These are phyloP conservation scores for Crithidia bombi DNA, from an alignment of 208 protist species.

Conservation along the genomic window DNA sequence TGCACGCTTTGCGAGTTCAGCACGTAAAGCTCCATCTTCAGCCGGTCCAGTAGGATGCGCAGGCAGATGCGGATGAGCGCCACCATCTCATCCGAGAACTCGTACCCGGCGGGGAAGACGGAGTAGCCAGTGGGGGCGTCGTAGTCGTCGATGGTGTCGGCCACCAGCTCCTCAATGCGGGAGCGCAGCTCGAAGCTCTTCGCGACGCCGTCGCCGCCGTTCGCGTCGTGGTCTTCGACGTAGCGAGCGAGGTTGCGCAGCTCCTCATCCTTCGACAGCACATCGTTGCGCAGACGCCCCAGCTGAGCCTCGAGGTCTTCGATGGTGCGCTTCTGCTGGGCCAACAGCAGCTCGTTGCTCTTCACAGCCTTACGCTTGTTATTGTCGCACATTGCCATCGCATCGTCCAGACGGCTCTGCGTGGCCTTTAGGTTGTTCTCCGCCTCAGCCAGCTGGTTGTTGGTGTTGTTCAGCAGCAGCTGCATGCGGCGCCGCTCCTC, in stretches of 20 bases:
- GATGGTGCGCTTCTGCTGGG: constrained; percentile 53
- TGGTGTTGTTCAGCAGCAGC: constrained; percentile 41
- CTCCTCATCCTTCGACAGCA: constrained; percentile 59
- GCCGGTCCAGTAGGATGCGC: constrained; percentile 68
- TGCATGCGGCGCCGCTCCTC: constrained; percentile 51
- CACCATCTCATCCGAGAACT: constrained; percentile 66
- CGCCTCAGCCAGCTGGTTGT: constrained; percentile 43
- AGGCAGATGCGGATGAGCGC: constrained; percentile 69
- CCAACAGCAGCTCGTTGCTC: constrained; percentile 53
- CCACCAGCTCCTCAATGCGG: constrained; percentile 66
- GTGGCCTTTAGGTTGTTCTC: constrained; percentile 39
- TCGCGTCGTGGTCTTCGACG: constrained; percentile 44
- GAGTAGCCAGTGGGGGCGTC: constrained; percentile 47
- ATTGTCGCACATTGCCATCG: constrained; percentile 35
- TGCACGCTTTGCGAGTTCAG: constrained; percentile 75
- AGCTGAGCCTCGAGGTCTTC: constrained; percentile 45
- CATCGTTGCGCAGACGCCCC: constrained; percentile 36
- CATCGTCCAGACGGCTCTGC: constrained; percentile 35
- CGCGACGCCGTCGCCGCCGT: constrained; percentile 26
- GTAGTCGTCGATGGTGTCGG: constrained; percentile 41
- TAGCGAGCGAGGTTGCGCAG: constrained; percentile 46
- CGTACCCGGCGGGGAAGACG: constrained; percentile 64
- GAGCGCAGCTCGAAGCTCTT: constrained; percentile 46
- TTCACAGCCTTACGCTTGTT: constrained; percentile 50
- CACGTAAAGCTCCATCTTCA: constrained; percentile 82